phyloP scores from a whole-genome alignment of 306 rosid genomes.

The Prunus dulcis region DNA sequence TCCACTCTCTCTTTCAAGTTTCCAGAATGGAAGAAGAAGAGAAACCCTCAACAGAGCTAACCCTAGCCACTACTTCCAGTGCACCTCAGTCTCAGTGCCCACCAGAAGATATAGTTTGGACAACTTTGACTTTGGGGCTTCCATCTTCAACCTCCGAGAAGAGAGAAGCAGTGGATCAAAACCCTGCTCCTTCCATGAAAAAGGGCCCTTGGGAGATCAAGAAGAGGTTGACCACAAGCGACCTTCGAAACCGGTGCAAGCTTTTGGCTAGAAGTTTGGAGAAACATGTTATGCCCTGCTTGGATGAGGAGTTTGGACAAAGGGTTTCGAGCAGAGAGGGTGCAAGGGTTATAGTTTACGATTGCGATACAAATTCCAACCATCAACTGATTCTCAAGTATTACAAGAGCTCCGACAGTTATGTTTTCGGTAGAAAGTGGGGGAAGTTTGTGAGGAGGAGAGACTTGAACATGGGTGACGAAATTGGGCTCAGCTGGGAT shows the following conservation, averaged over 20 bases:
- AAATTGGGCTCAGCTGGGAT: conserved; percentile 1
- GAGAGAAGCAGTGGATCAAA: background rate
- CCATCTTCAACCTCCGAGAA: background rate
- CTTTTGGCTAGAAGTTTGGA: background rate
- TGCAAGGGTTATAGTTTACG: background rate
- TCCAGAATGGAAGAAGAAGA: background rate
- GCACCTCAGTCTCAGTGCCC: background rate
- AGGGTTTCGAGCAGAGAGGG: background rate
- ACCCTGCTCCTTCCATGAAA: background rate
- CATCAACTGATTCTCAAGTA: background rate
- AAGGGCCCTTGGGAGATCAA: conserved; percentile 8
- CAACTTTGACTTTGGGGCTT: background rate
- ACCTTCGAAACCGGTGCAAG: background rate
- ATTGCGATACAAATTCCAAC: background rate
- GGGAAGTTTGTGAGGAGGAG: conserved; percentile 1
- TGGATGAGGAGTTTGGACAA: background rate
- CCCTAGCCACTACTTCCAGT: background rate
- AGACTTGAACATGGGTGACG: background rate
- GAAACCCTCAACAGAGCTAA: background rate
- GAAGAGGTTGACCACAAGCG: background rate
- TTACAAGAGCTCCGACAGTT: background rate
- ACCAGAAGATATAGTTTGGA: background rate
- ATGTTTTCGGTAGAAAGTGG: background rate
- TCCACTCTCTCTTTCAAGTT: background rate
- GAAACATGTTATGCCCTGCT: background rate